Percentiles rank a stretch among this genome's conserved stretches.
Conservation (phyloP, 2,329 filamentous ascomycete species). For the Xylariaceae sp. region DNA sequence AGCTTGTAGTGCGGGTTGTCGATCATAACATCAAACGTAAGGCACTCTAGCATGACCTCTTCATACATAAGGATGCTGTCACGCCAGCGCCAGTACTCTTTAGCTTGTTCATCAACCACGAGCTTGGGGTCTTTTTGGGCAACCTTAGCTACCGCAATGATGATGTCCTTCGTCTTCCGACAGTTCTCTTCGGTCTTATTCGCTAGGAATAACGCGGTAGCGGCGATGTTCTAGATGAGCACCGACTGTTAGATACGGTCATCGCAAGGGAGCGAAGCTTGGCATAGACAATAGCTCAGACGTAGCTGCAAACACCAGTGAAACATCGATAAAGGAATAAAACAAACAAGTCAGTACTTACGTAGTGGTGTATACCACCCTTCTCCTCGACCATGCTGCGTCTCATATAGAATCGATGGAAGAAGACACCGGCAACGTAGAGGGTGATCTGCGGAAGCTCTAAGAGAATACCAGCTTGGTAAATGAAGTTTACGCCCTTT, state of each 20-base stretch:
- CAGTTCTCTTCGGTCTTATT: constrained; percentile 98
- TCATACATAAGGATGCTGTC: constrained; percentile 91
- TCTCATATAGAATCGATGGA: constrained; percentile 94
- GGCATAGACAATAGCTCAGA: background rate
- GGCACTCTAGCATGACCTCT: constrained; percentile 81
- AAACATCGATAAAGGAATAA: background rate
- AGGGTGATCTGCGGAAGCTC: constrained; percentile 89
- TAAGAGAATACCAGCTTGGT: constrained; percentile 86
- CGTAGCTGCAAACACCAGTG: background rate
- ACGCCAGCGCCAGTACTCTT: constrained; percentile 97
- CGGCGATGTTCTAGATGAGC: constrained; percentile 64
- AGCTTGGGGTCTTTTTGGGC: constrained; percentile 88
- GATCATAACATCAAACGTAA: constrained; percentile 91
- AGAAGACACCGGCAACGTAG: constrained; percentile 87
- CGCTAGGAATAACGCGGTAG: constrained; percentile 84
- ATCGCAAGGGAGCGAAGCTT: background rate
- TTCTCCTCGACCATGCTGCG: constrained; percentile 72
- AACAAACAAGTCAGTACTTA: constrained; percentile 39
- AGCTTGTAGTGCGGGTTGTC: constrained; percentile 83
- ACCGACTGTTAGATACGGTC: constrained; percentile 16
- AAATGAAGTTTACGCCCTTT: constrained; percentile 95
- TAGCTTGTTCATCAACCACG: constrained; percentile 90
- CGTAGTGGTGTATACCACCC: constrained; percentile 82
- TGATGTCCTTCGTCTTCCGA: constrained; percentile 89
- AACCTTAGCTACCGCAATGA: constrained; percentile 87